Evolutionary conservation across 129 eudicot genomes (phyloP).

Genomic region (Pittosporum tobira): DNA sequence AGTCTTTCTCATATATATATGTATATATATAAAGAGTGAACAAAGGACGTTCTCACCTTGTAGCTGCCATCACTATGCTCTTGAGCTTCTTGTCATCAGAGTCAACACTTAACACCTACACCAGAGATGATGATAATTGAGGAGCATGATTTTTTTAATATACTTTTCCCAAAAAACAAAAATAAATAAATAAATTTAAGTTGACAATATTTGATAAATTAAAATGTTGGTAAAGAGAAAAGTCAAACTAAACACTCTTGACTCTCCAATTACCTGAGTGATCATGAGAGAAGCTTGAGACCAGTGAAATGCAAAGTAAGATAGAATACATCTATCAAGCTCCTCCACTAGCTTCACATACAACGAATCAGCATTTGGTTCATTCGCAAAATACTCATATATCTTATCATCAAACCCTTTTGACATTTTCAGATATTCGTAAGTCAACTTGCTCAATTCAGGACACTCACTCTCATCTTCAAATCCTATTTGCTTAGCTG

Average conservation of each 20-base stretch:
- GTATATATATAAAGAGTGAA: neutral
- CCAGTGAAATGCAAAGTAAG: slow-evolving; percentile 78
- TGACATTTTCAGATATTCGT: slow-evolving; percentile 49
- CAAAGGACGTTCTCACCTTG: slow-evolving; percentile 37
- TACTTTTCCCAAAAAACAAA: neutral
- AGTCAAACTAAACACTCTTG: no score
- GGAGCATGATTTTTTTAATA: neutral
- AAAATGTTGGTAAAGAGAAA: neutral
- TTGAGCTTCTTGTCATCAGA: slow-evolving; percentile 56
- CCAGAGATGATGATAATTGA: neutral
- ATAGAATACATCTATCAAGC: slow-evolving; percentile 76
- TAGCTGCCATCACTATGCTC: slow-evolving; percentile 62
- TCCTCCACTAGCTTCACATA: slow-evolving; percentile 62
- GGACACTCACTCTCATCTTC: slow-evolving; percentile 66
- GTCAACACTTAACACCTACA: slow-evolving; percentile 56
- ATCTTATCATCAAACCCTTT: slow-evolving; percentile 42
- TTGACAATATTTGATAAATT: no score
- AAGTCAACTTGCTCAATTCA: slow-evolving; percentile 41
- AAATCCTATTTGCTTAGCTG: slow-evolving; percentile 88
- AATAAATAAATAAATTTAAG: neutral
- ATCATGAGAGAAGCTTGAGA: slow-evolving; percentile 47
- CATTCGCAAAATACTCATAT: slow-evolving; percentile 44
- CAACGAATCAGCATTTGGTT: slow-evolving; percentile 35
- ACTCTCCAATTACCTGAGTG: slow-evolving; percentile 32
- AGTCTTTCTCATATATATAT: no score